Percentiles rank a stretch among this genome's conserved stretches.
phyloP scores from a whole-genome alignment of 2,329 filamentous ascomycete genomes.

The Cladosporium sp. region DNA sequence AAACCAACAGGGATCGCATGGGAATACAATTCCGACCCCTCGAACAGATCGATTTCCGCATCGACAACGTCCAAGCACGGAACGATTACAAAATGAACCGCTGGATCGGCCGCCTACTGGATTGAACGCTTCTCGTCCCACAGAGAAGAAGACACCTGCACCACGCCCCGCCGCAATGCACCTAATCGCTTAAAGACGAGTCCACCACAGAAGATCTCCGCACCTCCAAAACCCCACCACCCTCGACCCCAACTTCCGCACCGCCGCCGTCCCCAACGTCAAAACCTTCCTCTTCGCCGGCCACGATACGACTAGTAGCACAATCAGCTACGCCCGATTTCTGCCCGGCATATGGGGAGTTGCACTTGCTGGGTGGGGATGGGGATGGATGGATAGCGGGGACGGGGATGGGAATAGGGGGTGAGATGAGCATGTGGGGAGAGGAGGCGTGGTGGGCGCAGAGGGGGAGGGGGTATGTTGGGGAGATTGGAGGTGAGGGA shows the following conservation, averaged over 20 bases:
- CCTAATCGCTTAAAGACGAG: conserved; percentile 36
- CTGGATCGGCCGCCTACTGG: conserved; percentile 32
- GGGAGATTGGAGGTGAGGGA: conserved; percentile 25
- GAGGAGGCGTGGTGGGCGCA: conserved; percentile 34
- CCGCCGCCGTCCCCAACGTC: conserved; percentile 33
- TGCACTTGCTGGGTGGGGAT: conserved; percentile 32
- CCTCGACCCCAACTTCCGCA: conserved; percentile 35
- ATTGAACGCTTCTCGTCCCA: conserved; percentile 35
- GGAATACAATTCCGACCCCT: conserved; percentile 34
- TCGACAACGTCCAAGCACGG: conserved; percentile 31
- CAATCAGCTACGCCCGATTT: conserved; percentile 43
- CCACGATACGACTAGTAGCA: conserved; percentile 39
- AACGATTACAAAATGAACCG: conserved; percentile 35
- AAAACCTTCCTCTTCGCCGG: conserved; percentile 42
- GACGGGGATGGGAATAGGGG: conserved; percentile 1
- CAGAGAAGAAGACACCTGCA: conserved; percentile 26
- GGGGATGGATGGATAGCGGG: conserved; percentile 22
- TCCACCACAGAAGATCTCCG: conserved; percentile 7
- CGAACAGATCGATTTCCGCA: conserved; percentile 35
- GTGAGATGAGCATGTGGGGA: conserved; percentile 29
- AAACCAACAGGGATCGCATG: conserved; percentile 33
- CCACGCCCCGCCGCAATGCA: conserved; percentile 21
- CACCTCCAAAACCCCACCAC: conserved; percentile 24
- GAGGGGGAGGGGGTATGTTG: conserved; percentile 32
- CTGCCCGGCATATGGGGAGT: conserved; percentile 35